Evolutionary conservation across 768 basidiomycete genomes (phyloP), one percentile per base, ranked within the genome.

Genomic region (Mycena galopus): DNA sequence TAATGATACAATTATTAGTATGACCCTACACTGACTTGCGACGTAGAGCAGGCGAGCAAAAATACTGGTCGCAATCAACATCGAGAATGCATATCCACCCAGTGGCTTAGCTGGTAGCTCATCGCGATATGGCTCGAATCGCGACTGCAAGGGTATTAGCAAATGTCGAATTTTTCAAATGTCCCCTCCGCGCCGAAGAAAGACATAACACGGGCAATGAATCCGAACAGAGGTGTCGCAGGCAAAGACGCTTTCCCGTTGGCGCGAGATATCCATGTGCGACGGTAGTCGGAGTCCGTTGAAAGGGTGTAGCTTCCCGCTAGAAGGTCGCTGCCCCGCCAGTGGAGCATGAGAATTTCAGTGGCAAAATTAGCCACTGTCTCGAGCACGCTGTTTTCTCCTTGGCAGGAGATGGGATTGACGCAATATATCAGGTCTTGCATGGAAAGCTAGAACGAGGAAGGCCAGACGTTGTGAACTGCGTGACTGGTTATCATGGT

Each of bases 21-120:
- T 81, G 83, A 83, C 61, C 77, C 81, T 69, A 95, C 89, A 57
- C 89, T 93, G 83, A 96, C n/a, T n/a, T n/a, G 59, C 59, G n/a
- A 39, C n/a, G 23, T 25, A 60, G n/a, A 60, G 23, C 35, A 60
- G 25, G 10, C 59, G 5, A 25, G 16, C 33, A 60, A 60, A 42
- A 4, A 60, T 23, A 42, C 59, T 21, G 39, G 23, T 16, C 2
- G 39, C 33, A 17, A 42, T 8, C 11, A 39, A 4, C n/a, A 60
- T 30, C 1, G 59, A 60, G 33, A 60, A 60, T 33, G 21, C n/a
- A 23, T 21, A 21, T 16, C 59, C 59, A 4, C 59, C 59, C 19
- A 60, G 37, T 12, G 59, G 59, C 35, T 37, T 37, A 9, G 59
- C 32, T 4, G 59, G 59, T 23, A 60, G 59, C 11, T 60, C 59